Conservation (phyloP, 495 filamentous ascomycete genomes). For the Cairneyella variabilis region DNA sequence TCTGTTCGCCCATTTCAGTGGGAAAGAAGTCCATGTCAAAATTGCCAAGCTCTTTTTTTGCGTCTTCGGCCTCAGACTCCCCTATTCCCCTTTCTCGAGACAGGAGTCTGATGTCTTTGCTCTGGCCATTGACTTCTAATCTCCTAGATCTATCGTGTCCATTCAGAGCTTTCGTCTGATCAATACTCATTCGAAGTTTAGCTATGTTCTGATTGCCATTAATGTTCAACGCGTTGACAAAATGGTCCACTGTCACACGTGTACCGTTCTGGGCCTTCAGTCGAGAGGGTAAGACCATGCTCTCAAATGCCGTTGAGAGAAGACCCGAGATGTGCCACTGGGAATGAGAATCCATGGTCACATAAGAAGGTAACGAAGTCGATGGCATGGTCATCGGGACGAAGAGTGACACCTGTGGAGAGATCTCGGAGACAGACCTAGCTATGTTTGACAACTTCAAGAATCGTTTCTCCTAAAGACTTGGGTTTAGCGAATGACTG, state of each 20-base stretch:
- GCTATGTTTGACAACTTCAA: slow-evolving; percentile 65
- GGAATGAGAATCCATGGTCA: slow-evolving; percentile 61
- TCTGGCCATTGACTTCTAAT: slow-evolving; percentile 15
- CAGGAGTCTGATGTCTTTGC: slow-evolving; percentile 10
- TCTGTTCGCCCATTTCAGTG: slow-evolving; percentile 29
- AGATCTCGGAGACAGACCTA: slow-evolving; percentile 59
- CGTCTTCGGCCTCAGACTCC: slow-evolving; percentile 16
- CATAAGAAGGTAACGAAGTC: slow-evolving; percentile 48
- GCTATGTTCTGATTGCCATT: slow-evolving; percentile 80
- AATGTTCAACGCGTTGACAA: slow-evolving; percentile 68
- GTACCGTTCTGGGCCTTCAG: slow-evolving; percentile 50
- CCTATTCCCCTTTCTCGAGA: slow-evolving; percentile 21
- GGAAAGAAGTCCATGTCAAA: slow-evolving; percentile 59
- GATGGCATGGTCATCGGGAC: slow-evolving; percentile 69
- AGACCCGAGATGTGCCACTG: slow-evolving; percentile 81
- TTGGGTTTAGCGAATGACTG: too few relatives aligned
- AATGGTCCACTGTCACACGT: slow-evolving; percentile 50
- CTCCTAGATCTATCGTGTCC: slow-evolving; percentile 15
- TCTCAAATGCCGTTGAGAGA: slow-evolving; percentile 75
- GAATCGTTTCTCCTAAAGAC: slow-evolving; percentile 45
- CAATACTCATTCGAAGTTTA: slow-evolving; percentile 57
- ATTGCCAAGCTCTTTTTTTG: slow-evolving; percentile 31
- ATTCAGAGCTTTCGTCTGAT: slow-evolving; percentile 21
- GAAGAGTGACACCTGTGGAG: slow-evolving; percentile 70
- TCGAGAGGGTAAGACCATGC: slow-evolving; percentile 70